These are phyloP conservation scores for Gyromitra esculenta DNA, from an alignment of 2,329 filamentous ascomycete species.

Conservation along the genomic window DNA sequence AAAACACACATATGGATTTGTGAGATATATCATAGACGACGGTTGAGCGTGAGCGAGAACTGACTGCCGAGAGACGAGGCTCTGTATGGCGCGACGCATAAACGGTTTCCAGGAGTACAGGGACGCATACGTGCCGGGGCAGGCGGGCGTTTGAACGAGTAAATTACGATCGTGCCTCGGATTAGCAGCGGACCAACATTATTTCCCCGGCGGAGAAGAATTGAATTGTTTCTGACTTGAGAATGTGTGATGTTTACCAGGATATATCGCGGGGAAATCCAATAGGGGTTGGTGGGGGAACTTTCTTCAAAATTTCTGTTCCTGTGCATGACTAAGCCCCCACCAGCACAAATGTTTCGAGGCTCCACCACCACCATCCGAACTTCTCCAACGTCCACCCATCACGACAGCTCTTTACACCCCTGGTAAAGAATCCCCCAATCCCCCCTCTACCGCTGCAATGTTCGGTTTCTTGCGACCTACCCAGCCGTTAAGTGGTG, in stretches of 20 bases:
- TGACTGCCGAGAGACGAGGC: slow-evolving; percentile 43
- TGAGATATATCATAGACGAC: slow-evolving; percentile 6
- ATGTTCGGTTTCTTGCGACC: slow-evolving; percentile 89
- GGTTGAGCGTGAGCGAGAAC: slow-evolving; percentile 18
- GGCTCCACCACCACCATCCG: slow-evolving; percentile 7
- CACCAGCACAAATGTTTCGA: slow-evolving; percentile 15
- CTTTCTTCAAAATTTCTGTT: slow-evolving; percentile 22
- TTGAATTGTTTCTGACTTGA: not conserved
- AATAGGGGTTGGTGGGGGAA: not conserved
- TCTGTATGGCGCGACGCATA: slow-evolving; percentile 53
- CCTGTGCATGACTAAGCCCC: slow-evolving; percentile 39
- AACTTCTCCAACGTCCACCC: slow-evolving; percentile 30
- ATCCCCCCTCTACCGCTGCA: slow-evolving; percentile 56
- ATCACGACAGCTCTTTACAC: slow-evolving; percentile 13
- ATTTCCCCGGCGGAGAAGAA: not conserved
- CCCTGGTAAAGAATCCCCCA: not conserved
- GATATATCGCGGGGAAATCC: not conserved
- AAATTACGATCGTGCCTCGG: slow-evolving; percentile 8
- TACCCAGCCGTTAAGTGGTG: slow-evolving; percentile 78
- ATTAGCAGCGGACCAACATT: slow-evolving; percentile 16
- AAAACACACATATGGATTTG: slow-evolving; percentile 28
- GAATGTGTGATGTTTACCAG: not conserved
- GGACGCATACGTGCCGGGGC: slow-evolving; percentile 40
- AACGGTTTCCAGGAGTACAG: slow-evolving; percentile 32
- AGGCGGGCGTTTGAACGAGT: not conserved